Evolutionary conservation across 2,329 filamentous ascomycete genomes (phyloP), one percentile per base, ranked within the genome.

Genomic region (Aspergillus fijiensis): DNA sequence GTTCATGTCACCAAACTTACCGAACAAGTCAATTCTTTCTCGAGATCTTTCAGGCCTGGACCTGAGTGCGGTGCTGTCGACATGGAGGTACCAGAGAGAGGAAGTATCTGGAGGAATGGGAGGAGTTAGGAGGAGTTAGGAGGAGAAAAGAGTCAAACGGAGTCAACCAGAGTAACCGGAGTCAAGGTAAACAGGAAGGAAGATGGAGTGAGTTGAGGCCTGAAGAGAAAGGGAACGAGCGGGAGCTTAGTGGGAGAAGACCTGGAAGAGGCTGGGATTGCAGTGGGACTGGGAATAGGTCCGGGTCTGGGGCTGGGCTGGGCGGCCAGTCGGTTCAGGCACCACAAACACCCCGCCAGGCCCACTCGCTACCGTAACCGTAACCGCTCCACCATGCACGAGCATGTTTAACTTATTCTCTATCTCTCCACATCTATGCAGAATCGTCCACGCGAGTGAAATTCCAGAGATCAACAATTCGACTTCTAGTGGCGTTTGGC

Each of bases 11-110:
- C 33, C 11, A 50, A 48, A 86, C 90, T 80, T 84, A 96, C 93
- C 74, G 94, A 96, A 81, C 94, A 98, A 57, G 89, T 93, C 79
- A 98, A 82, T 84, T 99, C 95, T 77, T 89, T 94, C 80, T 97
- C 95, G 69, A 97, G 83, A 76, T 96, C 91, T 70, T 81, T 73
- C 59, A 82, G 72, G 52, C 79, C 80, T 58, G 72, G 67, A 57
- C 69, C 64, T 39, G 51, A 27, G 23, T 45, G 60, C 45, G 60
- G 47, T 59, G 63, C 64, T 42, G 58, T 57, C 61, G 62, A 63
- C 67, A 69, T 69, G 59, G 57, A 51, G 59, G 57, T 49, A 49
- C 27, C 57, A 42, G 19, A 33, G 47, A 45, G 45, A 33, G 27
- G 25, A n/a, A 51, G 12, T 35, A 35, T 35, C 11, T 35, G 33